Evolutionary conservation across 768 basidiomycete species (phyloP), one percentile per base, ranked within the genome.

Genomic region (Cubamyces lactineus): DNA sequence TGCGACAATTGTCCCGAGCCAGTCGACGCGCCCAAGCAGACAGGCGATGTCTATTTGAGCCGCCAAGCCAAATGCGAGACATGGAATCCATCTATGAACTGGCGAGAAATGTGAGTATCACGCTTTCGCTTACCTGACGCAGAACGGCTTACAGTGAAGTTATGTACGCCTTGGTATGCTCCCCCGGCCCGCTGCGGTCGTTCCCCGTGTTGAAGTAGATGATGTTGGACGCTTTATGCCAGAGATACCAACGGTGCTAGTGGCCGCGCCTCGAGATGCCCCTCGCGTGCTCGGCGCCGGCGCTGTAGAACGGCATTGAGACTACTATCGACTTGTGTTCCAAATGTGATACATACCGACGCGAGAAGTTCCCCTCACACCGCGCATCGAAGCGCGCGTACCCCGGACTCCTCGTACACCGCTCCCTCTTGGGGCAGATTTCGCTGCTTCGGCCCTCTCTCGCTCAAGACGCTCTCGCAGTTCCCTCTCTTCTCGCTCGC

Each of bases 351-450:
- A 55, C 62, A 23, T 45, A 64, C 66, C 63, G 21, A 58, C 67
- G 17, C 64, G 62, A n/a, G 62, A 15, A 12, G 38, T 55, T 3
- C 63, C 64, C 15, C 64, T 53, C 59, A 64, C 51, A 1, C 65
- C 84, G 60, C 85, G 82, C 78, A 81, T 78, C 13, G 84, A 88
- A 1, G 85, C 87, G 46, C 86, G 80, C 5, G 86, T 93, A 3
- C 89, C 91, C 56, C 88, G 82, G 30, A 90, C 86, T 8, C 90
- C 91, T 68, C 88, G 75, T 2, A 90, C 82, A 16, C 84, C 83
- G 38, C 89, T 88, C 23, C 84, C 69, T 49, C 70, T 62, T 19
- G 64, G 59, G 9, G 63, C 50, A 0, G 66, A 38, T 46, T 56
- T 63, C 5, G 72, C 66, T 41, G 73, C 76, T 59, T 81, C 80